These are phyloP conservation scores for Lophiotrema nucula DNA, from an alignment of 495 filamentous ascomycete species.

Conservation along the genomic window DNA sequence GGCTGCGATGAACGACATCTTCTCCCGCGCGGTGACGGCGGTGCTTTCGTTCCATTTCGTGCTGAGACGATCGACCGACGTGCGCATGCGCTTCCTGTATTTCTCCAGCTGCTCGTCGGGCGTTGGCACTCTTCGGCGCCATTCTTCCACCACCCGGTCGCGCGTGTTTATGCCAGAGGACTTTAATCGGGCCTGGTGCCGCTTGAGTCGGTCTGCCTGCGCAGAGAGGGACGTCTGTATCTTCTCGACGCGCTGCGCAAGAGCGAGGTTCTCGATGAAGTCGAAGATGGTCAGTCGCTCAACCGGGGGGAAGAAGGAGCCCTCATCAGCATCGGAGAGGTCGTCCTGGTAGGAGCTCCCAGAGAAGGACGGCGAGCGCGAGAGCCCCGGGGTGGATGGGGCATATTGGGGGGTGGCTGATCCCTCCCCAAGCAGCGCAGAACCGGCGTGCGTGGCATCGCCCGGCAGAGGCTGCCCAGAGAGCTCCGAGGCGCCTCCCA, in stretches of 20 bases:
- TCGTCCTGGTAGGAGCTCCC: constrained; percentile 40
- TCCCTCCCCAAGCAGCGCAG: constrained; percentile 22
- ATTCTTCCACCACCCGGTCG: constrained; percentile 83
- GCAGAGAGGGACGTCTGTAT: constrained; percentile 72
- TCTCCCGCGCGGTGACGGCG: constrained; percentile 84
- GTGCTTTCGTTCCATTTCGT: constrained; percentile 85
- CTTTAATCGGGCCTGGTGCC: constrained; percentile 74
- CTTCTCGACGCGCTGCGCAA: constrained; percentile 84
- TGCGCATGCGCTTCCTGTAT: constrained; percentile 82
- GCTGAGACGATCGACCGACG: constrained; percentile 81
- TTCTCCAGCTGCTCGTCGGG: constrained; percentile 90
- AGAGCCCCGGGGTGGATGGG: constrained; percentile 56
- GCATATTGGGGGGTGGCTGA: constrained; percentile 3
- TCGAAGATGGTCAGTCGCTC: constrained; percentile 91
- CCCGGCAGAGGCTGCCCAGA: constrained; percentile 25
- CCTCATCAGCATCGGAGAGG: constrained; percentile 78
- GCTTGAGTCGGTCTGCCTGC: constrained; percentile 82
- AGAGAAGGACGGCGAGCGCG: constrained; percentile 72
- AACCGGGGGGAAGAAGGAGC: constrained; percentile 79
- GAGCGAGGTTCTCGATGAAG: constrained; percentile 86
- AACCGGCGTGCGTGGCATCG: constrained; percentile 26
- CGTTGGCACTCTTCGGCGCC: constrained; percentile 75
- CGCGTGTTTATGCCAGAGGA: constrained; percentile 54
- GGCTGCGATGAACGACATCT: constrained; percentile 91
- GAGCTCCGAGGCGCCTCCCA: constrained; percentile 27